A percentile compares a stretch with the other conserved stretches of the same genome.
phyloP scores from a whole-genome alignment of 768 basidiomycete genomes.

The Agrocybe praecox region DNA sequence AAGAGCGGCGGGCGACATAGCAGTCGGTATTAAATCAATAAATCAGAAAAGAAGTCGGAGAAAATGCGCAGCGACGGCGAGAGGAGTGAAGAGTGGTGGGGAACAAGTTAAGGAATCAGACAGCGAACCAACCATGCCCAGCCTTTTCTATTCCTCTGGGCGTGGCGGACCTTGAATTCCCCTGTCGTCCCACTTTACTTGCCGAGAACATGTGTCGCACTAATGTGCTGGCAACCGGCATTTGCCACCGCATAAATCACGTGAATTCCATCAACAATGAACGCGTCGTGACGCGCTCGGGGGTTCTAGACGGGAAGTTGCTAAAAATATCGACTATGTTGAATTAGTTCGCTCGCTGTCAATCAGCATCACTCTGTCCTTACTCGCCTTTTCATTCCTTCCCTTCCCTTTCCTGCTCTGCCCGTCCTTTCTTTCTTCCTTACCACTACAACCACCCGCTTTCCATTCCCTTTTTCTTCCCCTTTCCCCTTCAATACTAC shows the following conservation, averaged over 20 bases:
- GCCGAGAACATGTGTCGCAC: neutral
- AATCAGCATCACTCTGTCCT: neutral
- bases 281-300: neutral
- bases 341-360: slow-evolving; percentile 15
- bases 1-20: slow-evolving; percentile 5
- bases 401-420: neutral
- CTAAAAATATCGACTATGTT: neutral
- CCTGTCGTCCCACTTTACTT: neutral
- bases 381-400: neutral
- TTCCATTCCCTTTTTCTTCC: slow-evolving; percentile 7
- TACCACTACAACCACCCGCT: slow-evolving; percentile 1
- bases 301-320: neutral
- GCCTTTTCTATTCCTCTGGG: slow-evolving; percentile 1
- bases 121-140: neutral
- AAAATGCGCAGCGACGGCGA: neutral
- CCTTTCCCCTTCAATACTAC: slow-evolving; percentile 9
- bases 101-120: neutral
- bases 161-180: neutral
- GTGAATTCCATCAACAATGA: neutral
- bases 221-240: neutral
- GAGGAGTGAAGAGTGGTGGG: neutral
- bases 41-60: neutral
- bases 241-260: neutral
- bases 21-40: neutral
- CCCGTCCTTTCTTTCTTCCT: slow-evolving; percentile 9